Evolutionary conservation across 768 basidiomycete species (phyloP), one percentile per base, ranked within the genome.

Genomic region (Psilocybe subaeruginosa): DNA sequence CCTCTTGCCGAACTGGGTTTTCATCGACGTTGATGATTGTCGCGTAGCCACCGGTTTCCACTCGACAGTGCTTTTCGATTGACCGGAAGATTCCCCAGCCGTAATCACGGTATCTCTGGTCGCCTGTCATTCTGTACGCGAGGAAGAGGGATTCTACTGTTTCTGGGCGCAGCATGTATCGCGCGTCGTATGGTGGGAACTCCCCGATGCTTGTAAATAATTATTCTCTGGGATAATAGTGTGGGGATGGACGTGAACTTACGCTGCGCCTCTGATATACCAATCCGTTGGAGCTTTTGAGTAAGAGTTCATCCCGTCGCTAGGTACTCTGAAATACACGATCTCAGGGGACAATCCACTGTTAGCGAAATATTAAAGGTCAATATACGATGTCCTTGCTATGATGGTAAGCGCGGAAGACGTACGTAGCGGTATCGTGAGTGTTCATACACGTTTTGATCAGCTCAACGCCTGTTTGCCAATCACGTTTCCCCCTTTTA

Each of bases 161-260:
- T 78, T 99, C 96, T 2, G 96, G 96, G 6, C 93, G 87, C 8
- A 99, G 86, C 73, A 98, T 97, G 72, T 99, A 97, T 41, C 95
- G 86, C 9, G 94, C 94, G 66, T 97, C 95, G 64, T 95, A 89
- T 1, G 87, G 81, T 11, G 82, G 78, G 56, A 73, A 68, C 64
- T 74, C 78, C 17, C 74, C 80, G 4, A 70, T 70, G 6, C 78
- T 80, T 35, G 46, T 8, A 48, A 19, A 43, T 31, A 19, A 54
- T 3, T 35, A 29, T 17, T n/a, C 27, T 19, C 7, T 12, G 37
- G 7, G n/a, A 30, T 14, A n/a, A 4, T 2, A 6, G 17, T 43
- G 30, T n/a, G 46, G 12, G 8, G 41, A 33, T 23, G 9, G 9
- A 30, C 52, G 37, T 33, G 29, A 5, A 70, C 65, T 63, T 63